Evolutionary conservation across 2,329 filamentous ascomycete genomes (phyloP).

Genomic region (Graphilbum sp.): DNA sequence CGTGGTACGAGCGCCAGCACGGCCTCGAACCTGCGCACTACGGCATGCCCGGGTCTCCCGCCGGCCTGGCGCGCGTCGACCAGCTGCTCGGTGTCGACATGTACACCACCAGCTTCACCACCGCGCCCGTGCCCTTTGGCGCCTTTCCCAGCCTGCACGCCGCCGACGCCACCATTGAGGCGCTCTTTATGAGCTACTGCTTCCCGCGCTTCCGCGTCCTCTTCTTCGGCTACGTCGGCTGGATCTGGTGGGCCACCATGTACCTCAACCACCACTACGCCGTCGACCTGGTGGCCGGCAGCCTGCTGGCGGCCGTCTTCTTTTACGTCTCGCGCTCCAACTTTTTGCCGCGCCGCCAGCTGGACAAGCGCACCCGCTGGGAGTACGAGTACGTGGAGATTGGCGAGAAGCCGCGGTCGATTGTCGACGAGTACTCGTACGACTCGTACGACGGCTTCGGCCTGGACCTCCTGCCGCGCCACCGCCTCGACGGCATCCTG

Average conservation of each 20-base stretch:
- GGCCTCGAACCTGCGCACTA: slow-evolving; percentile 85
- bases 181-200: slow-evolving; percentile 81
- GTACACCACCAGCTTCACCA: slow-evolving; percentile 84
- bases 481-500: slow-evolving; percentile 9
- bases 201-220: slow-evolving; percentile 71
- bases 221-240: slow-evolving; percentile 71
- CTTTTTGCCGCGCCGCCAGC: slow-evolving; percentile 68
- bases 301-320: slow-evolving; percentile 57
- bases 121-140: slow-evolving; percentile 81
- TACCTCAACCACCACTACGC: slow-evolving; percentile 96
- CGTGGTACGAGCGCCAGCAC: slow-evolving; percentile 93
- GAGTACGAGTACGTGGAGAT: slow-evolving; percentile 88
- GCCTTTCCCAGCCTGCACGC: slow-evolving; percentile 91
- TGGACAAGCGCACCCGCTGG: slow-evolving; percentile 79
- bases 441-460: slow-evolving; percentile 28
- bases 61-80: slow-evolving; percentile 78
- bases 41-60: slow-evolving; percentile 76
- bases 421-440: slow-evolving; percentile 27
- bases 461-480: slow-evolving; percentile 25
- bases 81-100: slow-evolving; percentile 79
- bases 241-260: slow-evolving; percentile 99
- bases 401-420: slow-evolving; percentile 36
- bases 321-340: slow-evolving; percentile 71
- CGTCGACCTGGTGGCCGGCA: slow-evolving; percentile 76
- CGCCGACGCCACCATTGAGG: slow-evolving; percentile 75